Evolutionary conservation across 768 basidiomycete species (phyloP), one percentile per base, ranked within the genome.

Genomic region (Lactarius quietus): DNA sequence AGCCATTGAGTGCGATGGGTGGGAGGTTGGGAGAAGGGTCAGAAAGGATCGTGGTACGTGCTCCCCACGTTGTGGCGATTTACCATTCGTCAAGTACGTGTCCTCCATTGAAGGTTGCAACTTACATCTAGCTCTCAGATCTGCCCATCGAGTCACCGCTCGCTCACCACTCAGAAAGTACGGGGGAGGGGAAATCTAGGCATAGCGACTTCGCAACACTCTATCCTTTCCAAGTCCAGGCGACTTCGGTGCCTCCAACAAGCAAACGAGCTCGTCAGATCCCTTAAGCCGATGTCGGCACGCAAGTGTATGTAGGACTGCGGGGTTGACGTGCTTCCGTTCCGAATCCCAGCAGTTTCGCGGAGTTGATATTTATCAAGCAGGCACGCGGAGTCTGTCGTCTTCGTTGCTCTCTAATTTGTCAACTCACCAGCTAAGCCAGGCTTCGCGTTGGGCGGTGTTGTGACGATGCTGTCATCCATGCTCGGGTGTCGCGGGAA

Each of bases 351-450:
- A 62, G 29, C 55, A 62, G 45, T 29, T 15, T 62, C 65, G 64
- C 64, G 65, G 65, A 66, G 65, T 66, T 66, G 55, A 62, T 65
- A 65, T 65, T 65, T 41, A 41, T 56, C 23, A 33, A 57, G 56
- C 56, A 57, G 56, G 56, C 56, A 57, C 56, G 56, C 38, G 56
- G 56, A 38, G 15, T 26, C 6, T 14, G 26, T 51, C 48, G 48
- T 51, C 48, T n/a, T n/a, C n/a, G n/a, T n/a, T n/a, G n/a, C n/a
- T 29, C 31, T 54, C 31, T 1, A 20, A 31, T 33, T 31, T 54
- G 29, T 29, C 29, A 54, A 54, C 9, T n/a, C n/a, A n/a, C n/a
- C n/a, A n/a, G n/a, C n/a, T 14, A 51, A 15, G 12, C 26, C 14
- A 51, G 23, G 48, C 14, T 26, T 51, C 23, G 15, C 14, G 14